These are phyloP conservation scores for Tylopilus vinaceipallidus DNA, from an alignment of 768 basidiomycete genomes.

Conservation along the genomic window DNA sequence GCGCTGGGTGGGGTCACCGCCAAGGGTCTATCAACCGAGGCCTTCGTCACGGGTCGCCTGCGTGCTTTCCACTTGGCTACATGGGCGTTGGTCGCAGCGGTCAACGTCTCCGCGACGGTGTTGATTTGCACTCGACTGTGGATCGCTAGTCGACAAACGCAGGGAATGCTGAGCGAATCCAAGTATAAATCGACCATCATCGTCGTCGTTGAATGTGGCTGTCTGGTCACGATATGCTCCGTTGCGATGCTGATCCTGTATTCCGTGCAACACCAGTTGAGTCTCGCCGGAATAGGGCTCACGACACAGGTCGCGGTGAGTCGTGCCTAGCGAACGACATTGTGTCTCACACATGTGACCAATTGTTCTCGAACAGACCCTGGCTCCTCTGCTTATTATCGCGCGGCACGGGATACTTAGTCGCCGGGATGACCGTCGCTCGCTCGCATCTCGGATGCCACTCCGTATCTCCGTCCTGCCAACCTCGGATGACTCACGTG, in stretches of 20 bases:
- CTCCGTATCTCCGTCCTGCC: slow-evolving; percentile 12
- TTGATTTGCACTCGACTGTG: slow-evolving; percentile 19
- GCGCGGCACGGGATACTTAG: slow-evolving; percentile 15
- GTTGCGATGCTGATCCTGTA: slow-evolving; percentile 15
- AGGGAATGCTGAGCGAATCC: not conserved
- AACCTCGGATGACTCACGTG: slow-evolving; percentile 8
- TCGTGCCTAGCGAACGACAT: not conserved
- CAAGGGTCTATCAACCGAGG: slow-evolving; percentile 5
- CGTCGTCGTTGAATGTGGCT: slow-evolving; percentile 23
- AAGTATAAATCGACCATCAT: slow-evolving; percentile 19
- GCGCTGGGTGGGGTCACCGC: slow-evolving; percentile 10
- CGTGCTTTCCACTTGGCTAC: slow-evolving; percentile 9
- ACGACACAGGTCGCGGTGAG: slow-evolving; percentile 22
- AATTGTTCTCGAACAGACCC: slow-evolving; percentile 2
- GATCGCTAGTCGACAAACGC: slow-evolving; percentile 1
- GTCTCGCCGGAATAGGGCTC: slow-evolving; percentile 17
- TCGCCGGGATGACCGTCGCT: not conserved
- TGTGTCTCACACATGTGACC: not conserved
- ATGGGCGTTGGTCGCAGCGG: slow-evolving; percentile 16
- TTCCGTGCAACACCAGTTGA: not conserved
- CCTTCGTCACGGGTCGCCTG: not conserved
- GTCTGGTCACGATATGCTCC: slow-evolving; percentile 16
- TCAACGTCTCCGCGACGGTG: slow-evolving; percentile 18
- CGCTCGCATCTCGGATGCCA: slow-evolving; percentile 7
- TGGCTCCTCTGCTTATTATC: slow-evolving; percentile 17